Conservation (phyloP, 768 basidiomycete species). For the Phaffia australis region DNA sequence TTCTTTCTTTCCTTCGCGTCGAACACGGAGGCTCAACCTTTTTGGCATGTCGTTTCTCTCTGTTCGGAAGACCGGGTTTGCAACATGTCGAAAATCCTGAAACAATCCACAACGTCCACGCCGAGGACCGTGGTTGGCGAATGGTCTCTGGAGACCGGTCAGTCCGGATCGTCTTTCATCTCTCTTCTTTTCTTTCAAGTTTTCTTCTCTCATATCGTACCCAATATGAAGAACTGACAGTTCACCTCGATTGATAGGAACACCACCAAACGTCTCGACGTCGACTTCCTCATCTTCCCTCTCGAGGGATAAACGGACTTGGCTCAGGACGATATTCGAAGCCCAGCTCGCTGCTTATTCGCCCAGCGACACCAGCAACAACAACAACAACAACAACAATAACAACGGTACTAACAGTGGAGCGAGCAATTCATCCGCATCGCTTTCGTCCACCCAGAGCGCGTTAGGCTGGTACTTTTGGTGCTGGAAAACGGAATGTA, state of each 20-base stretch:
- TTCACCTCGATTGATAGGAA: conserved; percentile 9
- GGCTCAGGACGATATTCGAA: conserved; percentile 36
- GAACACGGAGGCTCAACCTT: neutral
- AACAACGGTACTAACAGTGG: no score
- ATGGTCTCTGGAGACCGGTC: conserved; percentile 36
- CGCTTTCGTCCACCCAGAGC: conserved; percentile 26
- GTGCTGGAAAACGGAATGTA: conserved; percentile 32
- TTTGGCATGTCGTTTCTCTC: no score
- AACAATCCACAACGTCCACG: conserved; percentile 17
- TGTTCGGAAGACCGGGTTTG: conserved; percentile 9
- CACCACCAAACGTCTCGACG: conserved; percentile 15
- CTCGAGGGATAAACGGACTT: conserved; percentile 33
- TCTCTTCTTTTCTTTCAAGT: neutral
- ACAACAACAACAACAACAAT: no score
- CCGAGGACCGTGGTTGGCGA: conserved; percentile 33
- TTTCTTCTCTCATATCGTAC: conserved; percentile 8
- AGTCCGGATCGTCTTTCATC: no score
- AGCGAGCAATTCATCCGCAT: no score
- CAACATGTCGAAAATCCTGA: conserved; percentile 17
- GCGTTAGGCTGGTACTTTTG: conserved; percentile 36
- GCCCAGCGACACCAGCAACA: conserved; percentile 22
- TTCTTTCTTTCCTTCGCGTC: neutral
- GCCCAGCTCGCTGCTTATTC: conserved; percentile 35
- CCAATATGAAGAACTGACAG: conserved; percentile 16
- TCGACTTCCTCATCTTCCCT: neutral